Base-by-base conservation (phyloP, 2,329 filamentous ascomycete species). In the Colletotrichum melonis region DNA sequence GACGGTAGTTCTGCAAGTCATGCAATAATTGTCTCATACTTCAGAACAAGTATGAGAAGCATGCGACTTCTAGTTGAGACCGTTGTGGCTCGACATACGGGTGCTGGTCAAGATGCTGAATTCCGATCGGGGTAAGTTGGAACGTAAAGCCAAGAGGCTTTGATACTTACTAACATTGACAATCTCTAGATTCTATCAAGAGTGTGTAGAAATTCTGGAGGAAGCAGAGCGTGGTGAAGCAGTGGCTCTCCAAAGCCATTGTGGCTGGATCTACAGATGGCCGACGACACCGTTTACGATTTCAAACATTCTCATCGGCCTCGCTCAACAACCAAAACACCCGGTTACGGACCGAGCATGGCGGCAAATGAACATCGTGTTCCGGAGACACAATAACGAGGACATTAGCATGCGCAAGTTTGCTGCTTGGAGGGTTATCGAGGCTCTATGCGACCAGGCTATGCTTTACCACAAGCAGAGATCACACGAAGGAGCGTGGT, bases 221-320 rank as follows among this genome's bases (percentile, higher is more conserved):
- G 74, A 76, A 22, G 62, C 73, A 32, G 69, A 75, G 35, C 72
- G 64, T 5, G 70, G 66, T 11, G 75, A 76, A 8, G 32, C 38
- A 3, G 67, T 69, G 52, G 74, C 74, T n/a, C 46, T 66, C 11
- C 74, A 68, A 11, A 63, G 74, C 32, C 58, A 75, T 6, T 76
- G 75, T 72, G 65, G 67, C 3, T 76, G 75, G 75, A 57, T 76
- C 12, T 75, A 75, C 22, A 69, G 64, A n/a, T 76, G 74, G 74
- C 75, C 74, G 5, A 63, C 60, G 6, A 66, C 67, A 9, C 73
- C 73, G 1, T 68, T 55, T 19, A 38, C 62, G 19, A 60, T 76
- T 19, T 72, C 66, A 3, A 65, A 66, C 46, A 63, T 76, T 38
- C 74, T 76, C 22, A 65, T 75, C 30, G 70, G 69, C 5, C 66